These are phyloP conservation scores for Lantana camara DNA, from an alignment of 257 asterid genomes.

Conservation along the genomic window DNA sequence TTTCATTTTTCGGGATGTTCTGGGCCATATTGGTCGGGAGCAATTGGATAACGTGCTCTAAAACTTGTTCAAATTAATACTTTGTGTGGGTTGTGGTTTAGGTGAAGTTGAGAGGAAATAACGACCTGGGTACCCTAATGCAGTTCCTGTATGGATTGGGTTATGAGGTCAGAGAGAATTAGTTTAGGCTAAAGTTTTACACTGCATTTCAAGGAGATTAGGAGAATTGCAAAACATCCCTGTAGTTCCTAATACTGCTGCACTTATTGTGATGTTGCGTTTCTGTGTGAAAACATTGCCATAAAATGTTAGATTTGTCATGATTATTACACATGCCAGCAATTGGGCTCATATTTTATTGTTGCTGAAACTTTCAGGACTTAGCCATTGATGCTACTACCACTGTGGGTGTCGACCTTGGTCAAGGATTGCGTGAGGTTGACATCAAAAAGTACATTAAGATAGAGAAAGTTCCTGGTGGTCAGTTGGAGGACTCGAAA, in stretches of 20 bases:
- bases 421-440: constrained; percentile 91
- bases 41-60: not conserved
- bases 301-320: not conserved
- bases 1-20: not conserved
- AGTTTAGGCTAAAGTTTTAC: no score
- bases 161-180: no score
- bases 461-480: constrained; percentile 97
- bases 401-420: constrained; percentile 84
- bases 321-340: not conserved
- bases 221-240: no score
- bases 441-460: constrained; percentile 93
- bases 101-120: no score
- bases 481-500: constrained; percentile 92
- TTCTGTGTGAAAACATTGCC: not conserved
- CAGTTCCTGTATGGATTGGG: no score
- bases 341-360: not conserved
- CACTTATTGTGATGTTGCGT: constrained; percentile 1
- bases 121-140: no score
- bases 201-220: no score
- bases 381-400: constrained; percentile 89
- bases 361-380: constrained; percentile 53
- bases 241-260: no score
- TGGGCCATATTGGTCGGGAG: not conserved
- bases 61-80: not conserved
- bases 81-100: no score